Evolutionary conservation across 2,329 filamentous ascomycete species (phyloP).

Genomic region (Colletotrichum godetiae): DNA sequence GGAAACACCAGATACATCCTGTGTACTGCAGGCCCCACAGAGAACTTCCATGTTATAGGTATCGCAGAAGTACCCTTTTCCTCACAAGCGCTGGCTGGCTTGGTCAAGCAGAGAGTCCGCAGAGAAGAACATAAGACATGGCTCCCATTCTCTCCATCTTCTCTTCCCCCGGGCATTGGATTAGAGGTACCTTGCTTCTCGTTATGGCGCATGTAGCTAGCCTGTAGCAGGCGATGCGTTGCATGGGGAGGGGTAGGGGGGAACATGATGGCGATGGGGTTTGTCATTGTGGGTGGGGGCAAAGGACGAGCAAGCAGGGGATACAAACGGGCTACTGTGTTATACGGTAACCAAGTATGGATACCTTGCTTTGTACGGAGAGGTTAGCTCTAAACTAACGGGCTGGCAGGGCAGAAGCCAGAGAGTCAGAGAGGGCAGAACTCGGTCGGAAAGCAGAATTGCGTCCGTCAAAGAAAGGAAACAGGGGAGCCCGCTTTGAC

Average conservation of each 20-base stretch:
- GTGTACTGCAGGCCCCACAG: neutral
- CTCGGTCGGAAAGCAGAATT: neutral
- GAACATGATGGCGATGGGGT: constrained; percentile 4
- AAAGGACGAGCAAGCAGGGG: constrained; percentile 5
- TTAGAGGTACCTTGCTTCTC: neutral
- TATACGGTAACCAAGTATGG: neutral
- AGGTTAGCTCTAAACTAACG: neutral
- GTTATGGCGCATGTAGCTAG: constrained; percentile 13
- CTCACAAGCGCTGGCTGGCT: neutral
- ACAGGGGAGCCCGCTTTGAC: constrained; percentile 24
- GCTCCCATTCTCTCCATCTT: neutral
- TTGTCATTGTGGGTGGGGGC: neutral
- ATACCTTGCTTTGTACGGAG: neutral
- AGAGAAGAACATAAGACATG: neutral
- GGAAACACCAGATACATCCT: neutral
- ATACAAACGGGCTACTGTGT: neutral
- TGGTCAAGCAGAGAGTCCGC: neutral
- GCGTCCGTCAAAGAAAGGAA: neutral
- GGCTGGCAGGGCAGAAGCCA: neutral
- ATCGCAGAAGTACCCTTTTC: neutral
- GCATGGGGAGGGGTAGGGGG: constrained; percentile 19
- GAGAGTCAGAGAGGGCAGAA: neutral
- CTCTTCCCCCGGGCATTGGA: neutral
- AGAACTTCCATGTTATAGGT: neutral
- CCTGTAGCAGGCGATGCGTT: constrained; percentile 26